phyloP scores from a whole-genome alignment of 2,329 filamentous ascomycete genomes.

The Nothophoma quercina region DNA sequence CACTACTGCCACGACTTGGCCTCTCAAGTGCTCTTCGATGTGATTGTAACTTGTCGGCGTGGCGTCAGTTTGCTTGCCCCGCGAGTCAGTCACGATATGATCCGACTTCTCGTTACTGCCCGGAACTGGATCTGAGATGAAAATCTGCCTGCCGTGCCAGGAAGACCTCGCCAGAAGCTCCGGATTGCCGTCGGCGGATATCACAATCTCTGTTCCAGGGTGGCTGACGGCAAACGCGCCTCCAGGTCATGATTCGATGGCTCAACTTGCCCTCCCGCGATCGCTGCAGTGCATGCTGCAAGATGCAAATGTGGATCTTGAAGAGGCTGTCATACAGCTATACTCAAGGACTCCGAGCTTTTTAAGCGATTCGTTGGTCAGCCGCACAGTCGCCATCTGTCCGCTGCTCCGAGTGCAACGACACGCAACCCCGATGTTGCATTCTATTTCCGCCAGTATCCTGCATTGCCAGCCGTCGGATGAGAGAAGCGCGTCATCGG shows the following conservation, averaged over 20 bases:
- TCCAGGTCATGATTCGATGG: background rate
- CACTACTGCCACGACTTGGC: background rate
- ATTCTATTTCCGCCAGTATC: background rate
- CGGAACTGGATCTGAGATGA: background rate
- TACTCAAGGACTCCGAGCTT: background rate
- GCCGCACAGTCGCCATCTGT: background rate
- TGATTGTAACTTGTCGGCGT: background rate
- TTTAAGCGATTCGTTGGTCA: background rate
- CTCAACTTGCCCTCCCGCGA: background rate
- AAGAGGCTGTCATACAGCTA: background rate
- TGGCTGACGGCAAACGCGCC: background rate
- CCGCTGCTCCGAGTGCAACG: background rate
- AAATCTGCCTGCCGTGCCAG: background rate
- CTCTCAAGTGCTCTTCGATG: background rate
- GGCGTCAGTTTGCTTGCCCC: background rate
- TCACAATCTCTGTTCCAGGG: background rate
- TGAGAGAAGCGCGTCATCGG: background rate
- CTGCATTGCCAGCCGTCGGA: background rate
- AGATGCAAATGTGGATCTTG: background rate
- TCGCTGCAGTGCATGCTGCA: background rate
- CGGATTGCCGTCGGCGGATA: background rate
- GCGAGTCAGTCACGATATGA: slow-evolving; percentile 6
- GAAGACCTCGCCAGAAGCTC: background rate
- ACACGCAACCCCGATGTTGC: background rate
- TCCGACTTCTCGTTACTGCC: background rate